Base-by-base conservation (phyloP, 129 eudicot genomes). In the Scalesia atractyloides region DNA sequence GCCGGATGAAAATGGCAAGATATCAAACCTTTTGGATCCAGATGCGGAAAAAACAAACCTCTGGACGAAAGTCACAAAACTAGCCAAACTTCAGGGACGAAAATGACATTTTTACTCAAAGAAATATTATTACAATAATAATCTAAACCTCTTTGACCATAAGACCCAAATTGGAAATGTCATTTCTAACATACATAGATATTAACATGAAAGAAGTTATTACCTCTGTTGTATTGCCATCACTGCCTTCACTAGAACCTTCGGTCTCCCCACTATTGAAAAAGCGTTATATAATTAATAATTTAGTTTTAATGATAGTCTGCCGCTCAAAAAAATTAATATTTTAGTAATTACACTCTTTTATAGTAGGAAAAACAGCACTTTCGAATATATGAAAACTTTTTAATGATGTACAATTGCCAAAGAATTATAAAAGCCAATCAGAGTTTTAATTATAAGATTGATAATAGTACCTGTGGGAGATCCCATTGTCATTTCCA, bases 201-300 rank as follows among this genome's bases (percentile, higher is more conserved):
- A 10, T 18, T 20, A 56, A 26, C 14, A 30, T 18, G 33, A 56
- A 56, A 19, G 64, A 5, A 59, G 41, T 12, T 24, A 24, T 75
- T 76, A 89, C 98, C 89, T 76, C 79, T 56, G 83, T 74, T n/a
- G 96, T 86, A 65, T 84, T 87, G 48, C 85, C 89, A 73, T 88
- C 85, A 80, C 99, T 94, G 84, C 97, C 94, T 75, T 90, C 89
- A 72, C 97, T 88, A 39, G 97, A 90, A 68, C 89, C 96, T 77
- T 88, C 96, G 8, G 94, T 90, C 82, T 90, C 97, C 72, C 85
- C 89, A 65, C 98, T 94, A 87, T 72, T 60, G 43, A 51, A 52
- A 60, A 60, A 57, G 60, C 5, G 66, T 71, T 41, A 49, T 14
- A 61, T 36, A 13, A 11, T 51, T 52, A 70, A 30, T 6, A 30